Base-by-base conservation (phyloP, 2,329 filamentous ascomycete genomes). In the Scopulariopsis brevicaulis region DNA sequence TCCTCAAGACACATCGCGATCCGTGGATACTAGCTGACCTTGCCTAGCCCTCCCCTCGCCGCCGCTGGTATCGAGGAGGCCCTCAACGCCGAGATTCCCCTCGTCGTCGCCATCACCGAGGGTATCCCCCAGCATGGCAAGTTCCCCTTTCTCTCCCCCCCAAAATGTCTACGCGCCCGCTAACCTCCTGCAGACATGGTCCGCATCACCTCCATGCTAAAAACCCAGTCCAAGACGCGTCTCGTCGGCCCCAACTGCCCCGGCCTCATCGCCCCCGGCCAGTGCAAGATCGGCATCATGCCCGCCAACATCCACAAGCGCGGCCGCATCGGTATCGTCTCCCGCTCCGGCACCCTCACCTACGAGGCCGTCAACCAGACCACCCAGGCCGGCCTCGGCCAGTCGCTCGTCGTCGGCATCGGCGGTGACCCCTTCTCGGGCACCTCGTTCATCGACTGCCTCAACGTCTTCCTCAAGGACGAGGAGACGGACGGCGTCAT, bases 241-340 rank as follows among this genome's bases (percentile, higher is more conserved):
- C 83, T 99, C 69, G 91, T 97, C 62, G 93, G 93, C 65, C 93
- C 93, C 70, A 99, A 97, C 82, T 99, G 94, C 81, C 94, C 94
- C 63, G 94, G 93, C 73, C 93, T 97, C 77, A 97, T 97, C 75
- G 93, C 82, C 58, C 83, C 84, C 61, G 94, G 93, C 68, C 93
- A 96, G 84, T 99, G 94, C 85, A 99, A 99, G 82, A 97, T 99
- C 71, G 94, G 94, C 72, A 99, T 99, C 79, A 97, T 99, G 94
- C 73, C 94, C 64, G 94, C 94, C 69, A 96, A 97, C 83, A 97
- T 99, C 79, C 94, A 99, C 86, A 97, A 97, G 85, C 90, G 92
- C 75, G 94, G 94, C 68, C 92, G 94, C 74, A 92, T 99, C 71
- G 94, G 94, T 71, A 97, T 99, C 74, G 94, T 99, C 75, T 96